These are phyloP conservation scores for Dothistroma pini DNA, from an alignment of 2,329 filamentous ascomycete genomes.

Conservation along the genomic window DNA sequence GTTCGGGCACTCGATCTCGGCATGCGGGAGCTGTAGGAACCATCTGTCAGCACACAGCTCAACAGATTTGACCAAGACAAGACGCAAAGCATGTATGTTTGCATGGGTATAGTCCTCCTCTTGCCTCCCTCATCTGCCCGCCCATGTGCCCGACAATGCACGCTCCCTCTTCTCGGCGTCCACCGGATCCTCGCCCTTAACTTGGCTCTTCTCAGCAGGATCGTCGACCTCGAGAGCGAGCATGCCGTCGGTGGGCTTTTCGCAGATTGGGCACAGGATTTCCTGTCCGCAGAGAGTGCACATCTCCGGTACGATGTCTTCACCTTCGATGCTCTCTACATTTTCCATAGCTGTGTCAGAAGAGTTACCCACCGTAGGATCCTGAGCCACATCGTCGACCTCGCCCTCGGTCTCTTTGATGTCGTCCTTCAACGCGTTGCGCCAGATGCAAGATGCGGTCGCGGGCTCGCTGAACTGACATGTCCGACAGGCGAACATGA, in stretches of 20 bases:
- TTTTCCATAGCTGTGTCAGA: slow-evolving; percentile 24
- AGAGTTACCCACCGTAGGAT: slow-evolving; percentile 86
- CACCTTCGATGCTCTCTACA: slow-evolving; percentile 22
- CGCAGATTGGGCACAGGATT: slow-evolving; percentile 54
- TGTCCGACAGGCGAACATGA: slow-evolving; percentile 94
- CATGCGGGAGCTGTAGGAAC: slow-evolving; percentile 26
- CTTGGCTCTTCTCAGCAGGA: slow-evolving; percentile 32
- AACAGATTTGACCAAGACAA: slow-evolving; percentile 27
- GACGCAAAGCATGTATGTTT: slow-evolving; percentile 15
- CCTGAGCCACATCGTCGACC: slow-evolving; percentile 92
- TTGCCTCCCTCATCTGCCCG: slow-evolving; percentile 25
- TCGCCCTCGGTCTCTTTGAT: slow-evolving; percentile 95
- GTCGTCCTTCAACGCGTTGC: slow-evolving; percentile 86
- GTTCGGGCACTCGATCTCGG: slow-evolving; percentile 74
- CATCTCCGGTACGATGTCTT: slow-evolving; percentile 42
- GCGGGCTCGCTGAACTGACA: slow-evolving; percentile 89
- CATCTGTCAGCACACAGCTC: slow-evolving; percentile 35
- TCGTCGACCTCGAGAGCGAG: slow-evolving; percentile 44
- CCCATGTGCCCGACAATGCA: slow-evolving; percentile 20
- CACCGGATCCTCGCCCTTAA: slow-evolving; percentile 26
- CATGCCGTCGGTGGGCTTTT: slow-evolving; percentile 43
- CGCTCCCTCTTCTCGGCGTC: slow-evolving; percentile 32
- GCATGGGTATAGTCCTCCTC: slow-evolving; percentile 22
- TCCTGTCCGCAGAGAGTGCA: slow-evolving; percentile 58
- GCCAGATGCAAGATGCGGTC: slow-evolving; percentile 86